Base-by-base conservation (phyloP, 1,284 basidiomycete species). In the Malassezia psittaci region DNA sequence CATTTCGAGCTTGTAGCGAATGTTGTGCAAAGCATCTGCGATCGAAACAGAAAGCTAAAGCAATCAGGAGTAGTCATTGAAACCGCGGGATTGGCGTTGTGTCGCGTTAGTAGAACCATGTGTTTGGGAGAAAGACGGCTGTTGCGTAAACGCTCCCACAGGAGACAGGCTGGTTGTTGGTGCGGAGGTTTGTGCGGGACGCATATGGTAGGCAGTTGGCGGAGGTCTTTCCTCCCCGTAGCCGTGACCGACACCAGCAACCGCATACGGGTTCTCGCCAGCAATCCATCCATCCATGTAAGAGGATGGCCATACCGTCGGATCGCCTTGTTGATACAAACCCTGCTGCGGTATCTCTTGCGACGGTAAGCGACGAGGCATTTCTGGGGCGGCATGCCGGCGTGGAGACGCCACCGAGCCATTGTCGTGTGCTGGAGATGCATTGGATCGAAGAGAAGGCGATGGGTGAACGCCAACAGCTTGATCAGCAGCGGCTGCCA, bases 141-240 rank as follows among this genome's bases (percentile, higher is more conserved):
- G 21, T 16, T 57, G 50, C 3, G 50, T 43, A 29, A 57, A 57
- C 1, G 55, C 55, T 13, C 51, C 46, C 39, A 57, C 36, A 37
- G 55, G 55, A 12, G 55, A 52, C 12, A 44, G 9, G 34, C 35
- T 16, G n/a, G 34, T 12, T 15, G 13, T 19, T 18, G 16, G 12
- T 1, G 45, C 16, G 6, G 43, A n/a, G 19, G 50, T 24, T 19
- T 57, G 50, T 6, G 45, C 50, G 5, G 55, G 55, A 19, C 42
- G 55, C 55, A 57, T 57, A 12, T 57, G 55, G 51, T 48, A 52
- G 1, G 55, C 55, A n/a, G 21, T 29, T 0, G 55, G 55, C 5
- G 55, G 55, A 18, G 45, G 34, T 11, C 36, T 45, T 15, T 57
- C 54, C 6, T 57, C 55, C 5, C 13, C 18, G 16, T 19, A 18